Evolutionary conservation across 2,329 filamentous ascomycete species (phyloP).

Genomic region (Tolypocladium paradoxum): DNA sequence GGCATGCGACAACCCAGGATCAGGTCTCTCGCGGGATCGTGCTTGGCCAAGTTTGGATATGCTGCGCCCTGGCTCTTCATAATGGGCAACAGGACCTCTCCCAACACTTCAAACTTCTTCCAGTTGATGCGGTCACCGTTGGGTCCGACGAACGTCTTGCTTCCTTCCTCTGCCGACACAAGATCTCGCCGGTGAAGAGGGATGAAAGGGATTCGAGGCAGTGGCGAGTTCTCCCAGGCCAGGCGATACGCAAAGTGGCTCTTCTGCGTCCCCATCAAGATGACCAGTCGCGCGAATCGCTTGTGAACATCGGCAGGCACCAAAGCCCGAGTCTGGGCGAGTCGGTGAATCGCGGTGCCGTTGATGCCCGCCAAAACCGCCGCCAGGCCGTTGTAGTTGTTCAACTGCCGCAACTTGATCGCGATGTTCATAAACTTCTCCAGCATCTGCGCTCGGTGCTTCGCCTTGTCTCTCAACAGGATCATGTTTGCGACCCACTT

Average conservation of each 20-base stretch:
- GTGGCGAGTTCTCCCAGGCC: slow-evolving; percentile 90
- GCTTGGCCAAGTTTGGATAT: slow-evolving; percentile 61
- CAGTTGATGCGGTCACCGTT: slow-evolving; percentile 77
- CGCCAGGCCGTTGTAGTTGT: slow-evolving; percentile 96
- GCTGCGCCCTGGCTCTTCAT: slow-evolving; percentile 84
- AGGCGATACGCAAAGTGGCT: slow-evolving; percentile 92
- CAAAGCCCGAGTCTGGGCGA: slow-evolving; percentile 68
- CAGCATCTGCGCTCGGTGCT: slow-evolving; percentile 81
- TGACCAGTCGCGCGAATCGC: slow-evolving; percentile 76
- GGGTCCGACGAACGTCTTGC: slow-evolving; percentile 73
- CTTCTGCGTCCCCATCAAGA: slow-evolving; percentile 88
- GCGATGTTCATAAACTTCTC: slow-evolving; percentile 96
- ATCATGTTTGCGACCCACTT: slow-evolving; percentile 77
- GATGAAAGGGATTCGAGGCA: slow-evolving; percentile 86
- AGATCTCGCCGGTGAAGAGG: slow-evolving; percentile 83
- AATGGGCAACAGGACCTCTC: slow-evolving; percentile 79
- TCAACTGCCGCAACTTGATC: slow-evolving; percentile 72
- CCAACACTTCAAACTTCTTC: slow-evolving; percentile 96
- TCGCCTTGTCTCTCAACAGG: slow-evolving; percentile 85
- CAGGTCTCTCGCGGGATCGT: slow-evolving; percentile 61
- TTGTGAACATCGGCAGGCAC: slow-evolving; percentile 64
- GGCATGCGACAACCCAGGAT: slow-evolving; percentile 74
- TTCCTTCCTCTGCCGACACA: slow-evolving; percentile 85
- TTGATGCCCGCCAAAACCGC: slow-evolving; percentile 90
- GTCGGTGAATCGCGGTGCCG: slow-evolving; percentile 72